Evolutionary conservation across 441 rosid species (phyloP).

Genomic region (Raphanus hybrid): DNA sequence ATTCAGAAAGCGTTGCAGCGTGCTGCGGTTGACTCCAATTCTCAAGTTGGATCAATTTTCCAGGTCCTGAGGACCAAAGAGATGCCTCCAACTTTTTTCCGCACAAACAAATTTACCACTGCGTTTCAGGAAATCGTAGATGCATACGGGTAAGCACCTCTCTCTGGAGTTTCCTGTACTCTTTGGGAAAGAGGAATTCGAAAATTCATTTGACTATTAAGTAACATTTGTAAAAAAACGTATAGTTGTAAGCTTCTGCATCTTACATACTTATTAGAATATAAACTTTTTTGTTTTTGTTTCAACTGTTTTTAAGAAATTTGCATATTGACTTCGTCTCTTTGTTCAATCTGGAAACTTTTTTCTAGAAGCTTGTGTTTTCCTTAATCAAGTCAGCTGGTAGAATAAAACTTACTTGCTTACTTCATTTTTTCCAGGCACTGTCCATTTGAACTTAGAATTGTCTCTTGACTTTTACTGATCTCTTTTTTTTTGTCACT

Average conservation of each 20-base stretch:
- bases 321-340: constrained; percentile 11
- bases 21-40: constrained; percentile 64
- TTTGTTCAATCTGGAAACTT: neutral
- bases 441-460: neutral
- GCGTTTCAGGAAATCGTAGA: constrained; percentile 77
- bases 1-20: constrained; percentile 61
- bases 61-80: constrained; percentile 66
- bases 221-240: neutral
- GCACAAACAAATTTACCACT: constrained; percentile 65
- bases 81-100: constrained; percentile 68
- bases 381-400: constrained; percentile 4
- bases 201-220: neutral
- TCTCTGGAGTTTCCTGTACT: constrained; percentile 15
- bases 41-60: constrained; percentile 67
- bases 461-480: neutral
- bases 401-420: constrained; percentile 20
- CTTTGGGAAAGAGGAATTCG: constrained; percentile 13
- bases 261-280: neutral
- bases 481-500: constrained; percentile 19
- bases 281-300: constrained; percentile 2
- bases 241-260: neutral
- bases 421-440: constrained; percentile 9
- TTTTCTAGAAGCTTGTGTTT: neutral
- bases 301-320: neutral
- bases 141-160: constrained; percentile 65